Evolutionary conservation across 2,329 filamentous ascomycete species (phyloP), one percentile per base, ranked within the genome.

Genomic region (Xylariaceae sp.): DNA sequence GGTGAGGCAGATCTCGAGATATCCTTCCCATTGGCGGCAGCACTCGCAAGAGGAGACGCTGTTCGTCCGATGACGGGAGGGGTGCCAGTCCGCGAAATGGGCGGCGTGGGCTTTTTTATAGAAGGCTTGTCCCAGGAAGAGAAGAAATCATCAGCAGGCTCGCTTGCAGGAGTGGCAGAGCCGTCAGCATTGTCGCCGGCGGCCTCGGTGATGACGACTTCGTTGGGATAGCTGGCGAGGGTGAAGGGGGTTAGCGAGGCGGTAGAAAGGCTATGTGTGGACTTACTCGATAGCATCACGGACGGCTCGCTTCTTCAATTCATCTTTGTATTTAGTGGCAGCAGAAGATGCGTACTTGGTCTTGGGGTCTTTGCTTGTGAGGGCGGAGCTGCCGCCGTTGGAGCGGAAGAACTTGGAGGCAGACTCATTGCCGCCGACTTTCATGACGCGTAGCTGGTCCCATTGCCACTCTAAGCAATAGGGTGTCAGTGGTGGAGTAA

Each of bases 381-480:
- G 80, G 44, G 92, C 92, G 40, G 92, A 91, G 33, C 88, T 91
- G 50, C 93, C 93, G 53, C 93, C 93, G 65, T 98, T 93, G 59
- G 89, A 85, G 71, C 96, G 91, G 75, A 97, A 98, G 75, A 89
- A 98, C 71, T 95, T 96, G 62, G 91, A 96, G 39, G 93, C 93
- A 47, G 90, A 95, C 71, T 97, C 92, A 64, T 98, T 98, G 47
- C 93, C 93, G 55, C 93, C 93, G 14, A 97, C 90, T 73, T 98
- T 98, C 92, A 98, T 97, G 47, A 92, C 71, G 42, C 93, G 87
- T 49, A 98, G 79, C 68, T 98, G 93, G 57, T 96, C 90, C 93
- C 93, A 98, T 86, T 96, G 90, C 93, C 93, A 98, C 74, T 88
- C 85, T 88, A 59, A 29, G 35, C n/a, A n/a, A n/a, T n/a, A 52